Evolutionary conservation across 352 stramenopile genomes (phyloP), one percentile per base, ranked within the genome.

Genomic region (Globisporangium spinosum): DNA sequence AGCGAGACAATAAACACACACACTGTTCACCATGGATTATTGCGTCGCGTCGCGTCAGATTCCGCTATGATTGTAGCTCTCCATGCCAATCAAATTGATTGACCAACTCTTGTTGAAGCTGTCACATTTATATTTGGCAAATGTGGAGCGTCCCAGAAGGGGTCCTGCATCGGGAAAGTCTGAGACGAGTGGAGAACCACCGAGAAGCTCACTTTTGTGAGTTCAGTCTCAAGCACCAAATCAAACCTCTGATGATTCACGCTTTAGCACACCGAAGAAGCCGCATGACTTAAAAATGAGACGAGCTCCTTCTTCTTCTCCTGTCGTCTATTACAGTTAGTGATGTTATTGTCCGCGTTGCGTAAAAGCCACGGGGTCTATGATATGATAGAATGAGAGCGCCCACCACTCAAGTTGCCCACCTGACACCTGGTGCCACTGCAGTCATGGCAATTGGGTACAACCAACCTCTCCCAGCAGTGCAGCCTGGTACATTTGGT

Each of bases 371-470:
- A 51, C 17, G 5, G 17, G 40, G 17, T 49, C 15, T 20, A 49
- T 3, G 40, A 49, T 9, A 20, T 9, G 40, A 49, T 3, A 20
- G 38, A 47, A 47, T 49, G 13, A 4, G 15, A 49, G 40, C 20
- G 15, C 20, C 15, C 4, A 20, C 20, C 20, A 9, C 43, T 9
- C 17, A 23, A 47, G 6, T 5, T 25, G 25, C 20, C 29, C 29
- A 1, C 23, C 22, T 60, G 54, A 60, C 54, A 60, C 15, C 27
- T 60, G 54, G 27, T 60, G 54, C 27, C 54, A 43, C 54, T 60
- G 54, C 27, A n/a, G 54, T 60, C 27, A 60, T 40, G 38, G 38
- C 12, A 15, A 20, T 15, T 15, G 38, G 38, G 12, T 45, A 45
- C 38, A 45, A 17, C 7, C 47, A 55, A 45, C 12, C 38, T 45